Conservation (phyloP, 208 protist species). For the Crithidia thermophila region DNA sequence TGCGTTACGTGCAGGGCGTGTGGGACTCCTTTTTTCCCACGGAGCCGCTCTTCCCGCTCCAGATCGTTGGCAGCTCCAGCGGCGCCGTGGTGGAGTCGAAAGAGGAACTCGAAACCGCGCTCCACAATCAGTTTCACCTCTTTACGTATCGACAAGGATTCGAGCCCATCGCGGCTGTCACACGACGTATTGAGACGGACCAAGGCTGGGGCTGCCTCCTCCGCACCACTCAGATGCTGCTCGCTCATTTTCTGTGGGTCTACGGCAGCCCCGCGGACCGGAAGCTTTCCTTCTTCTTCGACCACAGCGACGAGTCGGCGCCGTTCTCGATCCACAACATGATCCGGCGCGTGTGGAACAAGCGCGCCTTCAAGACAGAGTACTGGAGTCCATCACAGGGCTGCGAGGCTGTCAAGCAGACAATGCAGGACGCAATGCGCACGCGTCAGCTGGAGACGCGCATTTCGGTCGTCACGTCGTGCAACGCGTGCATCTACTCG, state of each 20-base stretch:
- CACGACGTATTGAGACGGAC: slow-evolving; percentile 47
- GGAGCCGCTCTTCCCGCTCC: slow-evolving; percentile 34
- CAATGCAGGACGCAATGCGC: slow-evolving; percentile 45
- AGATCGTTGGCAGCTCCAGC: slow-evolving; percentile 36
- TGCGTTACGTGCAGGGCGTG: slow-evolving; percentile 33
- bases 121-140: slow-evolving; percentile 50
- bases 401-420: slow-evolving; percentile 63
- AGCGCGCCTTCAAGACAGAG: slow-evolving; percentile 46
- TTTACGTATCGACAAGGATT: slow-evolving; percentile 83
- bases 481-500: slow-evolving; percentile 46
- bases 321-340: slow-evolving; percentile 78
- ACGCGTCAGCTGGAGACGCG: slow-evolving; percentile 34
- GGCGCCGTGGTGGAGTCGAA: slow-evolving; percentile 17
- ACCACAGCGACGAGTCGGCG: slow-evolving; percentile 37
- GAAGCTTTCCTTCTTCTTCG: slow-evolving; percentile 50
- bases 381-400: slow-evolving; percentile 83
- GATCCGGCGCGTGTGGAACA: slow-evolving; percentile 42
- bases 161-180: slow-evolving; percentile 37
- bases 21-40: slow-evolving; percentile 48
- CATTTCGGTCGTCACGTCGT: slow-evolving; percentile 45
- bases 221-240: slow-evolving; percentile 81
- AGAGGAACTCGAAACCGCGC: slow-evolving; percentile 43
- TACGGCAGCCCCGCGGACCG: slow-evolving; percentile 39
- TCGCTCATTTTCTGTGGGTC: slow-evolving; percentile 64
- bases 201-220: slow-evolving; percentile 85